Conservation (phyloP, 2,329 filamentous ascomycete genomes). For the Orbilia javanica region DNA sequence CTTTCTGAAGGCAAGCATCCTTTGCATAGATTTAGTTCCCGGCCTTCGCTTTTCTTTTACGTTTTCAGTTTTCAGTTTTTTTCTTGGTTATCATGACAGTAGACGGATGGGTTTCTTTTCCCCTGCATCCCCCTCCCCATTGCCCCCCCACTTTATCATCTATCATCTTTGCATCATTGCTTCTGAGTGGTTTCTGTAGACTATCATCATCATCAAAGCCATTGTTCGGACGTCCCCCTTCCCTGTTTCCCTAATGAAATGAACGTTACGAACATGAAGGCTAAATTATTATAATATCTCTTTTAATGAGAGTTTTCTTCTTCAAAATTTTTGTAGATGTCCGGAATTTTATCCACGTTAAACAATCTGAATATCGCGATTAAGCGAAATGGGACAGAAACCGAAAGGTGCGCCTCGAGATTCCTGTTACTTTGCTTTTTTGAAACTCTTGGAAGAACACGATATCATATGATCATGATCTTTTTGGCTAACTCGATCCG, state of each 20-base stretch:
- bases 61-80: background rate
- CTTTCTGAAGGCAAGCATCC: constrained; percentile 36
- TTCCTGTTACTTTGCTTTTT: constrained; percentile 8
- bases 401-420: constrained; percentile 51
- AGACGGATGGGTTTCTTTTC: constrained; percentile 24
- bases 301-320: constrained; percentile 37
- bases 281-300: constrained; percentile 47
- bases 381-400: constrained; percentile 55
- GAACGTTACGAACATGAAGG: constrained; percentile 44
- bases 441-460: constrained; percentile 1
- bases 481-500: constrained; percentile 16
- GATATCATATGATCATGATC: constrained; percentile 18
- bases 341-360: constrained; percentile 55
- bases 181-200: constrained; percentile 45
- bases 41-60: background rate
- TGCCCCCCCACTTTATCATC: constrained; percentile 10
- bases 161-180: constrained; percentile 10
- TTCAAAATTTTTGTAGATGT: constrained; percentile 55
- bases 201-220: constrained; percentile 57
- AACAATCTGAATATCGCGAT: constrained; percentile 53
- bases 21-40: background rate
- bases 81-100: constrained; percentile 24
- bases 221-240: constrained; percentile 30
- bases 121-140: background rate
- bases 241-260: constrained; percentile 7